Evolutionary conservation across 1,284 basidiomycete genomes (phyloP), one percentile per base, ranked within the genome.

Genomic region (Fistulinella cinereoalba): DNA sequence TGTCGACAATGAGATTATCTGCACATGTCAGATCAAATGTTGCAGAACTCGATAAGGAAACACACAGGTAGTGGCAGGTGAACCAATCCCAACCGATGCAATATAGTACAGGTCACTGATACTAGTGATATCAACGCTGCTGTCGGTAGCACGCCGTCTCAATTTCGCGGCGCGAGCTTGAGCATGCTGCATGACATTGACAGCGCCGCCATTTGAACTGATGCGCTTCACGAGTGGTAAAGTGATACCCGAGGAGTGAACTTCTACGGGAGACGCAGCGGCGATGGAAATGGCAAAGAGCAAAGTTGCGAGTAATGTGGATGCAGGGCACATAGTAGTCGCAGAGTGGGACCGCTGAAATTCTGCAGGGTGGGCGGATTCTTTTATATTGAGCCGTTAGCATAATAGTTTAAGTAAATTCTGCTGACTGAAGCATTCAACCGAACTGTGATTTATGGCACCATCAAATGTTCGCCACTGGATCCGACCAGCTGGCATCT

Each of bases 31-130:
- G 11, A 12, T 6, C 11, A 22, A 15, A 22, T 6, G 11, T 36
- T 12, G 7, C 4, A 21, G 19, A n/a, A 33, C 32, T 16, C 13
- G 10, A 19, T 4, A 33, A 22, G 18, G 6, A 34, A n/a, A 67
- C 58, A 59, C 67, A 76, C 80, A 85, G 15, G 65, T 60, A 3
- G 80, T 83, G 15, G 81, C 62, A 6, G 82, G 82, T 50, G 54
- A 74, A 31, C 83, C 84, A 36, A 85, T 76, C 32, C 75, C 77
- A 41, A 84, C 71, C 4, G 67, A 60, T 2, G 77, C 74, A 39
- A 75, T 69, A n/a, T n/a, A n/a, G 63, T 84, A 84, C 25, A 69
- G 69, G 32, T 12, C n/a, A 78, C 62, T 72, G 38, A 69, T 62
- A 44, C 81, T 79, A 41, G 71, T 71, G 24, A 75, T 74, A 6